Base-by-base conservation (phyloP, 2,329 filamentous ascomycete genomes). In the Colletotrichum paranaense region DNA sequence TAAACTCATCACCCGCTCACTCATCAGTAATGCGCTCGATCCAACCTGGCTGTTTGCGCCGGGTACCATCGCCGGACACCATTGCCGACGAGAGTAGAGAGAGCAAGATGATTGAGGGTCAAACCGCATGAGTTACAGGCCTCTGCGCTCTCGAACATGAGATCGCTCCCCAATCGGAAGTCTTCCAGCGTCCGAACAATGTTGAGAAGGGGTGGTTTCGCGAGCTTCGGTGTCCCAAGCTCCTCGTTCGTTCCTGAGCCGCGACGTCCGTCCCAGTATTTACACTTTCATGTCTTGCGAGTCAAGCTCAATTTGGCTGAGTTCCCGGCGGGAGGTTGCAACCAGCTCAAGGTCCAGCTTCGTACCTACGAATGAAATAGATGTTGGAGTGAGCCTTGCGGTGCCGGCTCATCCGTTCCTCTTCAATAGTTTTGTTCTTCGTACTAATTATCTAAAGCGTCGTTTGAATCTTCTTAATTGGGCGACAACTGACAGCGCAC, bases 131-230 rank as follows among this genome's bases (percentile, higher is more conserved):
- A 22, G 19, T 38, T 32, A 19, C 24, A 12, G n/a, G 8, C 3
- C 6, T 46, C 42, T 8, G 2, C 42, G 5, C 7, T n/a, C 42
- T 46, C 42, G 38, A 22, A 14, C 59, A 57, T 42, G 16, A n/a
- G 5, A 22, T 12, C 46, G 22, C 46, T 11, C 11, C 42, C 69
- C 66, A 69, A 69, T 72, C 52, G 66, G 66, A 32, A 59, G 59
- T 30, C 59, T 42, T 11, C 69, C 53, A 30, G 46, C 66, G 42
- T 69, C 66, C 69, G 69, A 72, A 68, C 59, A 52, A 35, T 59
- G 46, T 42, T 65, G 49, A 42, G 52, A 6, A n/a, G 42, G 38
- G 5, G 57, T 42, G 30, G 0, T 12, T 32, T 38, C 57, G 30
- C 55, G 6, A 57, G 28, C 55, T 19, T 11, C 55, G 26, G 52